These are phyloP conservation scores for Scenedesmus sp. DNA, from an alignment of 163 green algal genomes.

Conservation along the genomic window DNA sequence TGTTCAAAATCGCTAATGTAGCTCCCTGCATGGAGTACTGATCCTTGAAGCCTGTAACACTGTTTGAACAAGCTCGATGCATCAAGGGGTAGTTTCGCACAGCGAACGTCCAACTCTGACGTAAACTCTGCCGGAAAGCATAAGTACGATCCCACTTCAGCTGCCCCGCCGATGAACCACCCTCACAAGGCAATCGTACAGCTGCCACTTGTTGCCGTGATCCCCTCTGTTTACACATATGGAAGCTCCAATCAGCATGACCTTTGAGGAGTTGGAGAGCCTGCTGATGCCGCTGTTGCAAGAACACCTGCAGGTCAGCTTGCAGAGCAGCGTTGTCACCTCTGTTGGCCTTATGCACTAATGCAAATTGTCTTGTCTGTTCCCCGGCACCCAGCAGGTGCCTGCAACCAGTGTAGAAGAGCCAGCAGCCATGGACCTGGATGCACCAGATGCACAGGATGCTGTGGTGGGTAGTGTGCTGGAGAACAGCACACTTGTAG, in stretches of 20 bases:
- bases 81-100: too few species aligned
- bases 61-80: background rate
- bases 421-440: background rate
- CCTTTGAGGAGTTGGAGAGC: background rate
- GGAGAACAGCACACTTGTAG: background rate
- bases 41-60: background rate
- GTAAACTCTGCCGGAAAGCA: too few species aligned
- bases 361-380: background rate
- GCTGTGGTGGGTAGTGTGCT: background rate
- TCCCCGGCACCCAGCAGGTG: background rate
- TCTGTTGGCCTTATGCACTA: background rate
- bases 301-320: conserved; percentile 30
- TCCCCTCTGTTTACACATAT: background rate
- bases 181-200: background rate
- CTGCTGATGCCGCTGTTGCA: conserved; percentile 42
- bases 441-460: background rate
- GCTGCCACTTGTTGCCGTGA: background rate
- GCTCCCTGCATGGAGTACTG: too few species aligned
- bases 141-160: background rate
- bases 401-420: background rate
- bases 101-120: too few species aligned
- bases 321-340: background rate
- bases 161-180: background rate
- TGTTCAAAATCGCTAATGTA: too few species aligned
- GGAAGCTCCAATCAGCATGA: conserved; percentile 35